These are phyloP conservation scores for Podospora anserina DNA, from an alignment of 495 filamentous ascomycete genomes.

Conservation along the genomic window DNA sequence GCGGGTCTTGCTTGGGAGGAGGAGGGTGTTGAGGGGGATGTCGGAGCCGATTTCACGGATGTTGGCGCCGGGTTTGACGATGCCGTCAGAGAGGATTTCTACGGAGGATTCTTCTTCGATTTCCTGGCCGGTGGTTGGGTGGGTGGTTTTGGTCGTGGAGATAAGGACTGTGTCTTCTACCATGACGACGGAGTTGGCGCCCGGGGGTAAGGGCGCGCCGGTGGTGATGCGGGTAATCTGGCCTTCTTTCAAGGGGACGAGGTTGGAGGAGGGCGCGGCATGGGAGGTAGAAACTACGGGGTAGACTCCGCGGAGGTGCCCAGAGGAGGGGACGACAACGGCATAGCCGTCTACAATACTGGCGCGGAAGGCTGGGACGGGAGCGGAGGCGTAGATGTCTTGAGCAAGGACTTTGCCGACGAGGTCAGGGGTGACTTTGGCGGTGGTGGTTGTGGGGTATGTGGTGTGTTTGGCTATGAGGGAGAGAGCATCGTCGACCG, in stretches of 20 bases:
- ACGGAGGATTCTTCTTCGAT: slow-evolving; percentile 81
- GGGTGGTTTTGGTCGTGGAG: slow-evolving; percentile 67
- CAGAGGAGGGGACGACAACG: slow-evolving; percentile 58
- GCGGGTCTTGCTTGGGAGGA: slow-evolving; percentile 71
- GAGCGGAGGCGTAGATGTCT: slow-evolving; percentile 73
- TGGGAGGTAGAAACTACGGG: slow-evolving; percentile 86
- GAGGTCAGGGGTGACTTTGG: slow-evolving; percentile 58
- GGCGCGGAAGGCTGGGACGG: slow-evolving; percentile 88
- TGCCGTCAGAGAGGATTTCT: slow-evolving; percentile 72
- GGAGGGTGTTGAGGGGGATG: slow-evolving; percentile 60
- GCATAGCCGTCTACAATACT: slow-evolving; percentile 99
- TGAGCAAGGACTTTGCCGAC: slow-evolving; percentile 77
- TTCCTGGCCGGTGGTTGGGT: slow-evolving; percentile 69
- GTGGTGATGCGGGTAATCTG: slow-evolving; percentile 89
- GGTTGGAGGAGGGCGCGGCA: slow-evolving; percentile 57
- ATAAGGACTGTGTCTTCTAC: slow-evolving; percentile 86
- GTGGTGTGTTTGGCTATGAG: slow-evolving; percentile 70
- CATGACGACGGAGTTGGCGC: slow-evolving; percentile 92
- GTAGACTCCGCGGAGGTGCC: slow-evolving; percentile 69
- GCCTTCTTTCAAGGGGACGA: slow-evolving; percentile 60
- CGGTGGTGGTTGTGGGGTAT: slow-evolving; percentile 49
- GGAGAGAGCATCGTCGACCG: slow-evolving; percentile 75
- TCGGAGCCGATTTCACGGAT: slow-evolving; percentile 90
- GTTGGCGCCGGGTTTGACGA: slow-evolving; percentile 74
- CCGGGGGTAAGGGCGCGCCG: slow-evolving; percentile 83